Conservation (phyloP, 2,329 filamentous ascomycete species). For the Botryotinia convoluta region DNA sequence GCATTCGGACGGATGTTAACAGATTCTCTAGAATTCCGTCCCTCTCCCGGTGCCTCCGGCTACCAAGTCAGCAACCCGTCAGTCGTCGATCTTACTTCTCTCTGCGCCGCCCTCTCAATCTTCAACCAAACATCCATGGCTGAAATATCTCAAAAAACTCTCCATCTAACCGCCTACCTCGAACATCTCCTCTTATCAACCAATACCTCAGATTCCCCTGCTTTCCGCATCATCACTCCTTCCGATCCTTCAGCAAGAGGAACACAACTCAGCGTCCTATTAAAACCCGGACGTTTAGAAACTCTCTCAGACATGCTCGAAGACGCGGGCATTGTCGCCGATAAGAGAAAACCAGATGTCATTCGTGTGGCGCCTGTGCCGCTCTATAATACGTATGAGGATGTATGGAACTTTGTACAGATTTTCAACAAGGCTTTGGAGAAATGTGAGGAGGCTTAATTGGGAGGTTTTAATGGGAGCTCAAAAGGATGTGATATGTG, state of each 20-base stretch:
- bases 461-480: neutral
- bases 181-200: conserved; percentile 61
- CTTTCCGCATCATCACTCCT: conserved; percentile 46
- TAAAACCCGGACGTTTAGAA: conserved; percentile 70
- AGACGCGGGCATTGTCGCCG: conserved; percentile 68
- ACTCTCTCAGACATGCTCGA: conserved; percentile 61
- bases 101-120: conserved; percentile 69
- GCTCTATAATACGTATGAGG: conserved; percentile 76
- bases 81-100: conserved; percentile 72
- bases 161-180: conserved; percentile 73
- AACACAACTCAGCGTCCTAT: conserved; percentile 68
- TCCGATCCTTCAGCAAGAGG: conserved; percentile 32
- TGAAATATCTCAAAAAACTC: conserved; percentile 65
- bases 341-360: conserved; percentile 83
- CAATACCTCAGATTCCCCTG: conserved; percentile 24
- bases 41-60: conserved; percentile 73
- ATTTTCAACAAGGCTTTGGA: conserved; percentile 44
- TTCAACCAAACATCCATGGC: conserved; percentile 71
- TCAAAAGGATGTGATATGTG: neutral
- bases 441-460: conserved; percentile 16
- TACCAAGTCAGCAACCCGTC: conserved; percentile 86
- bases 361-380: conserved; percentile 81
- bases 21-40: conserved; percentile 56
- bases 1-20: conserved; percentile 21
- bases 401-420: conserved; percentile 60